Evolutionary conservation across 331 rosid species (phyloP).

Genomic region (Prunus yedoensis): DNA sequence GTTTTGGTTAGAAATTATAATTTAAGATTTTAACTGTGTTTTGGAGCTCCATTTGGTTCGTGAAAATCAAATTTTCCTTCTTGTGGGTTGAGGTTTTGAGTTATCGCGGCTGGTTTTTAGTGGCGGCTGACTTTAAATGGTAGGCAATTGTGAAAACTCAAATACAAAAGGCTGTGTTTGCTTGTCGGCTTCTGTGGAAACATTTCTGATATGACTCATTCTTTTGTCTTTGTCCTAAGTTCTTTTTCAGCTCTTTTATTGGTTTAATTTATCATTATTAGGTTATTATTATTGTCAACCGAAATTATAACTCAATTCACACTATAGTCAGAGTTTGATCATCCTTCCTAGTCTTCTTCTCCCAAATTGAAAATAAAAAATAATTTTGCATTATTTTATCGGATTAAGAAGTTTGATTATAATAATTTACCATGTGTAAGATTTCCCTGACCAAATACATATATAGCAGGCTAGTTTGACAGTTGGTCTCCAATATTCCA

Average conservation of each 20-base stretch:
- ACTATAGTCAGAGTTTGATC: too few species aligned
- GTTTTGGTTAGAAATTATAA: neutral
- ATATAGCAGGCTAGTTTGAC: too few species aligned
- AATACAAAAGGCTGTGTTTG: neutral
- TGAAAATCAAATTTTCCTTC: constrained; percentile 9
- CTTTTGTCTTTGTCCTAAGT: neutral
- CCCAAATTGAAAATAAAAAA: too few species aligned
- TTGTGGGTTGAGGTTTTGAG: constrained; percentile 8
- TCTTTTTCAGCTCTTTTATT: neutral
- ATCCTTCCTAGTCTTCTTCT: too few species aligned
- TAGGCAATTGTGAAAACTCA: neutral
- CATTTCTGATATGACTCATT: neutral
- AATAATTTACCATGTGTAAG: too few species aligned
- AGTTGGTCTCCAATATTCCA: too few species aligned
- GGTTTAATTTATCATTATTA: too few species aligned
- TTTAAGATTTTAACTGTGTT: neutral
- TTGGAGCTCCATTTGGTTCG: neutral
- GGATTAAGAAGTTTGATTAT: too few species aligned
- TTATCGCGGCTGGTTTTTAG: constrained; percentile 22
- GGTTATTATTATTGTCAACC: too few species aligned
- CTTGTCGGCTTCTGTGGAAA: constrained; percentile 32
- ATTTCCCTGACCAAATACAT: too few species aligned
- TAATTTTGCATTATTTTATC: too few species aligned
- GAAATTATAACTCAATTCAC: too few species aligned
- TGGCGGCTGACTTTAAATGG: constrained; percentile 24